phyloP scores from a whole-genome alignment of 164 flowering plant species.

The Aristolochia contorta region DNA sequence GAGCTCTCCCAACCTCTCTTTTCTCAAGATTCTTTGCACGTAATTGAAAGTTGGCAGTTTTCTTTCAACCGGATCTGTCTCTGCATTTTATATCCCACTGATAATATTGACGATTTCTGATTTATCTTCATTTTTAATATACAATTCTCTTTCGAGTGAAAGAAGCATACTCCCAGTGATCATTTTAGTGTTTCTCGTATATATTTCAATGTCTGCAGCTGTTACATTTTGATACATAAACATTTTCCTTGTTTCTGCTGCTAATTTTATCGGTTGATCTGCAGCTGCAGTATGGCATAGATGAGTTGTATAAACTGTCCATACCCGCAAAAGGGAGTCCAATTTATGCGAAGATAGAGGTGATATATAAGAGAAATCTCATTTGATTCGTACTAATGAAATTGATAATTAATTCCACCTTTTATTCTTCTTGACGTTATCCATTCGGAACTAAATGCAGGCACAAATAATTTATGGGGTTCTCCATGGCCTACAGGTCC shows the following conservation, averaged over 20 bases:
- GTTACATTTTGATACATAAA: neutral
- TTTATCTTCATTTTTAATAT: neutral
- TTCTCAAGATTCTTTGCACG: no score
- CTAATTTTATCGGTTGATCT: neutral
- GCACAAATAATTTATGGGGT: constrained; percentile 86
- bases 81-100: no score
- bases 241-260: neutral
- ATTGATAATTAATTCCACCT: neutral
- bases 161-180: neutral
- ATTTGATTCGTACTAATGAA: neutral
- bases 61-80: no score
- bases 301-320: constrained; percentile 63
- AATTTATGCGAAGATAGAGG: constrained; percentile 53
- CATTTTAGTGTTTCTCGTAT: neutral
- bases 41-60: no score
- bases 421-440: neutral
- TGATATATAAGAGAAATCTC: constrained; percentile 10
- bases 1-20: no score
- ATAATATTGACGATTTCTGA: no score
- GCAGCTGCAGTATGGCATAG: constrained; percentile 74
- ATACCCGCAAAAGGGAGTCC: constrained; percentile 40
- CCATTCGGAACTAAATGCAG: constrained; percentile 27
- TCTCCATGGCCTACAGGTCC: constrained; percentile 81
- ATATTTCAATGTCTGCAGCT: neutral
- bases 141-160: neutral